phyloP scores from a whole-genome alignment of 2,329 filamentous ascomycete genomes.

The Penicillium griseofulvum region DNA sequence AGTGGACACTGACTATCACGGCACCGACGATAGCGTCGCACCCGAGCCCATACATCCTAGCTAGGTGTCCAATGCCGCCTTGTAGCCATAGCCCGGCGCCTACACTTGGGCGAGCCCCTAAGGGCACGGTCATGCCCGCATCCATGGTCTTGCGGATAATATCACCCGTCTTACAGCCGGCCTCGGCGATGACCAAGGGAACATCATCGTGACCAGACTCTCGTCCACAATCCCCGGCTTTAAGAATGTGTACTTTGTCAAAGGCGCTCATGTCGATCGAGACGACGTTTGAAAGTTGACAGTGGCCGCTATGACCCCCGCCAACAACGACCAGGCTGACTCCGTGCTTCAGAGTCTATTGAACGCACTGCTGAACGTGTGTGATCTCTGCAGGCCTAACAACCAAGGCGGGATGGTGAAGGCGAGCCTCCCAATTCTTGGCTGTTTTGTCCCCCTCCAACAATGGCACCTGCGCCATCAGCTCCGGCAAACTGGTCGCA shows the following conservation, averaged over 20 bases:
- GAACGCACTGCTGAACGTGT: conserved; percentile 56
- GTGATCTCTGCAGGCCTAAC: conserved; percentile 47
- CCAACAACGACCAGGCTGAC: conserved; percentile 53
- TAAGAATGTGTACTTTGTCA: conserved; percentile 43
- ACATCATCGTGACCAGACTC: conserved; percentile 3
- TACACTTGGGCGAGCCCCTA: too few relatives aligned
- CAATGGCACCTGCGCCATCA: conserved; percentile 45
- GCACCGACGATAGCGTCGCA: too few relatives aligned
- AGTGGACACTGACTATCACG: too few relatives aligned
- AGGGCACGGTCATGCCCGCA: too few relatives aligned
- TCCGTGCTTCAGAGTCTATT: conserved; percentile 53
- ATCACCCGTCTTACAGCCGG: too few relatives aligned
- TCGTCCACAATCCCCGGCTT: background rate
- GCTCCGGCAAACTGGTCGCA: conserved; percentile 45
- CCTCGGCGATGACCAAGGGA: conserved; percentile 8
- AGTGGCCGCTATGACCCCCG: conserved; percentile 62
- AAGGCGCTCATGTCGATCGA: conserved; percentile 60
- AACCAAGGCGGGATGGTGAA: conserved; percentile 45
- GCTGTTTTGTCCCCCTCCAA: background rate
- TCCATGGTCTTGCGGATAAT: too few relatives aligned
- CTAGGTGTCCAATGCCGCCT: too few relatives aligned
- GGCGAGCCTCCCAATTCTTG: conserved; percentile 45
- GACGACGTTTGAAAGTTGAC: conserved; percentile 53
- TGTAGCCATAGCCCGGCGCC: too few relatives aligned
- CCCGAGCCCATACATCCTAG: too few relatives aligned